These are phyloP conservation scores for Fonsecaea nubica DNA, from an alignment of 2,329 filamentous ascomycete genomes.

Conservation along the genomic window DNA sequence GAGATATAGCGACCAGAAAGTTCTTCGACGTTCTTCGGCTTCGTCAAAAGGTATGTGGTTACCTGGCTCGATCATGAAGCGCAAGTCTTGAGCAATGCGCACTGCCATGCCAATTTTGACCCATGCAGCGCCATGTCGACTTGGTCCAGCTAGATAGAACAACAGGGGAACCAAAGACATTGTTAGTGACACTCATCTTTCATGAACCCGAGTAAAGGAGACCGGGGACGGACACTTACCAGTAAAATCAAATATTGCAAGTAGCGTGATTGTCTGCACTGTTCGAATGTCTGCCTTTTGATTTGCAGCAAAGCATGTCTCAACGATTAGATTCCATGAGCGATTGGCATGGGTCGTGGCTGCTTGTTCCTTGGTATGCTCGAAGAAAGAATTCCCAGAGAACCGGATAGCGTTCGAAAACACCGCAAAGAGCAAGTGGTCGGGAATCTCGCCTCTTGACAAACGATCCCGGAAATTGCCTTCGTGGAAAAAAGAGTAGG, in stretches of 20 bases:
- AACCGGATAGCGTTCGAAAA: constrained; percentile 45
- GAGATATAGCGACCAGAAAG: constrained; percentile 45
- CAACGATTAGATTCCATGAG: constrained; percentile 46
- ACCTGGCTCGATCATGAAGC: constrained; percentile 51
- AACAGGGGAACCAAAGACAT: constrained; percentile 15
- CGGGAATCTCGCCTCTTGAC: constrained; percentile 39
- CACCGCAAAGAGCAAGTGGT: constrained; percentile 45
- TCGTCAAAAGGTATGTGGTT: constrained; percentile 30
- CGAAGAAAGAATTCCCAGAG: constrained; percentile 40
- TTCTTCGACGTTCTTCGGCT: constrained; percentile 42
- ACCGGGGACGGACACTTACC: constrained; percentile 37
- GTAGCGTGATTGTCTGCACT: constrained; percentile 48
- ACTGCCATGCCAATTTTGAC: constrained; percentile 62
- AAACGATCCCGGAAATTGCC: constrained; percentile 44
- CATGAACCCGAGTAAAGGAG: too few species aligned
- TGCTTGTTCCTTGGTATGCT: constrained; percentile 39
- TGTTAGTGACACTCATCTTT: too few species aligned
- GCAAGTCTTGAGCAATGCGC: constrained; percentile 72
- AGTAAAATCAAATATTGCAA: constrained; percentile 49
- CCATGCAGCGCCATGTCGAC: constrained; percentile 45
- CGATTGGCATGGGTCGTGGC: constrained; percentile 41
- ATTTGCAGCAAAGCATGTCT: constrained; percentile 44
- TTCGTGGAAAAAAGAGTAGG: constrained; percentile 50
- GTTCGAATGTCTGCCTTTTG: constrained; percentile 44
- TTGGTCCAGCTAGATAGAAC: background rate